These are phyloP conservation scores for Stephania japonica DNA, from an alignment of 164 flowering plant species.

Conservation along the genomic window DNA sequence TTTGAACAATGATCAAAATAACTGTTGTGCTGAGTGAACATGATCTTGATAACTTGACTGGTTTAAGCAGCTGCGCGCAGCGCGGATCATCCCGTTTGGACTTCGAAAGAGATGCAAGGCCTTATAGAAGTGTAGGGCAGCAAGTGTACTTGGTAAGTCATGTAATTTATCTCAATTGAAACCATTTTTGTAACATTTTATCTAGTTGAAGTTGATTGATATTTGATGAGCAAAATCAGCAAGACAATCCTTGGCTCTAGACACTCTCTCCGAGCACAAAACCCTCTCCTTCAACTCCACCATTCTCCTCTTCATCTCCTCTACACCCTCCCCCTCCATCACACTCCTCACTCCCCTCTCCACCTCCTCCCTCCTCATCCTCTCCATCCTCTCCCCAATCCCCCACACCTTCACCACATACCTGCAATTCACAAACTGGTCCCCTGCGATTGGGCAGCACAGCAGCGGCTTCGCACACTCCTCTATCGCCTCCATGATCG, in stretches of 20 bases:
- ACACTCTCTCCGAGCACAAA: conserved; percentile 35
- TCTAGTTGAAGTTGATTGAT: no score
- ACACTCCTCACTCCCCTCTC: conserved; percentile 32
- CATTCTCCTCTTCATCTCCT: conserved; percentile 28
- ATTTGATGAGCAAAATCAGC: conserved; percentile 23
- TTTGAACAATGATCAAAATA: no score
- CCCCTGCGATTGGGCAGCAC: conserved; percentile 77
- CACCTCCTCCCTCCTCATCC: conserved; percentile 31
- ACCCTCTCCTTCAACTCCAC: conserved; percentile 30
- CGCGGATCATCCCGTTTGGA: background rate
- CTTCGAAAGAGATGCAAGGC: background rate
- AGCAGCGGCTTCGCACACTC: conserved; percentile 32
- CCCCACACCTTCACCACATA: conserved; percentile 60
- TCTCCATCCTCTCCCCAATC: conserved; percentile 40
- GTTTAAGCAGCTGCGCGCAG: background rate
- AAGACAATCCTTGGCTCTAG: conserved; percentile 22
- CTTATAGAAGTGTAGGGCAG: background rate
- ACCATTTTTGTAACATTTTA: no score
- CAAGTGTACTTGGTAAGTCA: no score
- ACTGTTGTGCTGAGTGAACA: background rate
- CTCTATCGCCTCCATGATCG: conserved; percentile 66
- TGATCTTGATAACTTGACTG: background rate
- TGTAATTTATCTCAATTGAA: no score
- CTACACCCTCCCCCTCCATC: conserved; percentile 18
- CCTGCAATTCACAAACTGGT: conserved; percentile 59